These are phyloP conservation scores for Elsinoe perseae DNA, from an alignment of 2,329 filamentous ascomycete species.

Conservation along the genomic window DNA sequence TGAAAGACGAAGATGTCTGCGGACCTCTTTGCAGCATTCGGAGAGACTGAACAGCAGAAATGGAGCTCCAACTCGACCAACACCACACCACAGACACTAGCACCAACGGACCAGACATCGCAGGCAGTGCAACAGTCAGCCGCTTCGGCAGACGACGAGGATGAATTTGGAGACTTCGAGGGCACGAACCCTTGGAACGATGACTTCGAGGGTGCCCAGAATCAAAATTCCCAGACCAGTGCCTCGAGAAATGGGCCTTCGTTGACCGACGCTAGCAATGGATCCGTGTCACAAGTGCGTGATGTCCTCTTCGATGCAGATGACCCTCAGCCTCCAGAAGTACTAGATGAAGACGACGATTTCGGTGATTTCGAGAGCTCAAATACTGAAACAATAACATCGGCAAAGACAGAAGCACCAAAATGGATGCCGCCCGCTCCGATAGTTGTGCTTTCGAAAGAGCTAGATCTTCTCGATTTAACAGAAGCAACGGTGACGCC, in stretches of 20 bases:
- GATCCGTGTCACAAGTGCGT: slow-evolving; percentile 13
- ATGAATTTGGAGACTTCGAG: slow-evolving; percentile 32
- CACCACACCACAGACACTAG: slow-evolving; percentile 13
- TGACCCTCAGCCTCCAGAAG: slow-evolving; percentile 28
- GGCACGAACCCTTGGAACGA: slow-evolving; percentile 16
- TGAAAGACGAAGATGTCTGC: slow-evolving; percentile 41
- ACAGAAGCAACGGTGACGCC: slow-evolving; percentile 16
- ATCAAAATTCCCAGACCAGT: not conserved
- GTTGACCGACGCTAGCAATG: not conserved
- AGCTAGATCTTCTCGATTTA: slow-evolving; percentile 25
- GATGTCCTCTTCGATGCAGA: slow-evolving; percentile 20
- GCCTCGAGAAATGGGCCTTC: not conserved
- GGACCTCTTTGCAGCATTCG: slow-evolving; percentile 48
- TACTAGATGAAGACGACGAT: slow-evolving; percentile 22
- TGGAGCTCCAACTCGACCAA: slow-evolving; percentile 37
- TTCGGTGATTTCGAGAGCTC: slow-evolving; percentile 32
- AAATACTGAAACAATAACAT: slow-evolving; percentile 17
- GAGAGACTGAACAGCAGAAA: slow-evolving; percentile 23
- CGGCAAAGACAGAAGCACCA: not conserved
- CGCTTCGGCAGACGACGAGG: slow-evolving; percentile 24
- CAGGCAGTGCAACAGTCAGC: slow-evolving; percentile 15
- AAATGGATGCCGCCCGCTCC: not conserved
- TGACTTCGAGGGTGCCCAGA: not conserved
- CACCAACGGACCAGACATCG: slow-evolving; percentile 18
- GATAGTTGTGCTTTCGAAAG: not conserved